Base-by-base conservation (phyloP, 2,329 filamentous ascomycete species). In the Phaeoacremonium minimum region DNA sequence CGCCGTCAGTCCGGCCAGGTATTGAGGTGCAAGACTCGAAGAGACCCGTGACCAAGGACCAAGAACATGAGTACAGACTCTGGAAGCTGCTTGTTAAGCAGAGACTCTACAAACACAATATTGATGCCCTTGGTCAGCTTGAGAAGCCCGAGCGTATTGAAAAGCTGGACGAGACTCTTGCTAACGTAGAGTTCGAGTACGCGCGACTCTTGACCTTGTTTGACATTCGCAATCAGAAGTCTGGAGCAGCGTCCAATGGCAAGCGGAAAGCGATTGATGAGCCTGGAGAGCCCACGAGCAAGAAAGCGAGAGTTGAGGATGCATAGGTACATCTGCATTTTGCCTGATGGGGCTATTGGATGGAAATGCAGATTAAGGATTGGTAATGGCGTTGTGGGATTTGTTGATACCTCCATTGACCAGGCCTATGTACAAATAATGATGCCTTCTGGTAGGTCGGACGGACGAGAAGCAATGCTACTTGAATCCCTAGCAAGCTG, bases 31-130 rank as follows among this genome's bases (percentile, higher is more conserved):
- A 53, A 55, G 60, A 43, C 50, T 30, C 64, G 52, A 50, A 64
- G 20, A 28, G 34, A 18, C 39, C 32, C n/a, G 46, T 73, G 1
- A 73, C 71, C 4, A 71, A 73, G 38, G 67, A 67, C 30, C 73
- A 84, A 46, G 71, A 79, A 46, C 71, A 81, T 17, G 68, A 74
- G 34, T 85, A 85, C 55, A 75, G 71, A 44, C 72, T 87, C 30
- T 94, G 85, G 85, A 69, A 81, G 18, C 58, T 91, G 16, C 67
- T 87, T 29, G 77, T 83, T n/a, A 93, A 93, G 63, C 76, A 86
- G 50, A 69, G 87, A 22, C 66, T 94, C 4, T 89, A 86, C 55
- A 72, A 76, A 30, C 84, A 88, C 49, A 91, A 93, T 52, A 74
- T 73, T 39, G 83, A 90, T 47, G 61, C 75, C 3, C 68, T 94